Conservation (phyloP, 805 yeast species). For the Wickerhamiella azymoides region DNA sequence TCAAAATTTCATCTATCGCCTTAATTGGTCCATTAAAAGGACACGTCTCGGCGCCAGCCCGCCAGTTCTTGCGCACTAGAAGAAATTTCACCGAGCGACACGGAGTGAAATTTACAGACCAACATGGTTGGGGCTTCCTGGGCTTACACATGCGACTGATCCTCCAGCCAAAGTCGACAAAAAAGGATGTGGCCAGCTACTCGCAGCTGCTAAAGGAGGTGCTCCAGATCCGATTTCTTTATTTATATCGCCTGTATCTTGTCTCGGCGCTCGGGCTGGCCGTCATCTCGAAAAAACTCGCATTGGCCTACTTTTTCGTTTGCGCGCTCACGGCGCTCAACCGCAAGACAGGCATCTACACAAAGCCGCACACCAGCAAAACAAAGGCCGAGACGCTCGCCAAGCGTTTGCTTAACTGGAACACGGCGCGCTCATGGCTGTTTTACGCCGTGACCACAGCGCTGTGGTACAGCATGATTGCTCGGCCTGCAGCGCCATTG, state of each 20-base stretch:
- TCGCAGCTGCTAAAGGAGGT: neutral
- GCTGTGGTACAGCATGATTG: neutral
- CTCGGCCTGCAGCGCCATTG: neutral
- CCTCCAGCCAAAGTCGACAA: conserved; percentile 7
- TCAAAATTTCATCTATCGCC: too few relatives aligned
- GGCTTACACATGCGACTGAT: conserved; percentile 6
- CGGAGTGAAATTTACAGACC: too few relatives aligned
- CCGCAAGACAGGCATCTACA: neutral
- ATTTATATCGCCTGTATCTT: neutral
- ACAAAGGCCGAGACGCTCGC: conserved; percentile 3
- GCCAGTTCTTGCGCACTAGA: too few relatives aligned
- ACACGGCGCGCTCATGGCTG: neutral
- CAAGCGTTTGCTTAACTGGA: neutral
- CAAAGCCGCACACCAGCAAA: neutral
- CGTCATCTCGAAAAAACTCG: neutral
- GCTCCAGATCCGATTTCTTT: neutral
- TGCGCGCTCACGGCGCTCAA: neutral
- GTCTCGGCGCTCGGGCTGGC: neutral
- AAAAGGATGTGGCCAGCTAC: conserved; percentile 5
- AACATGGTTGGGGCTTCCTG: too few relatives aligned
- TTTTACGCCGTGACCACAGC: neutral
- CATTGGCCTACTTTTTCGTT: neutral
- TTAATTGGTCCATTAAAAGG: too few relatives aligned
- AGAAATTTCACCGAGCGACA: too few relatives aligned
- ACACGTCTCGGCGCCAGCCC: too few relatives aligned